Percentiles rank a stretch among this genome's conserved stretches.
phyloP scores from a whole-genome alignment of 495 filamentous ascomycete species.

The Acidomyces sp. region DNA sequence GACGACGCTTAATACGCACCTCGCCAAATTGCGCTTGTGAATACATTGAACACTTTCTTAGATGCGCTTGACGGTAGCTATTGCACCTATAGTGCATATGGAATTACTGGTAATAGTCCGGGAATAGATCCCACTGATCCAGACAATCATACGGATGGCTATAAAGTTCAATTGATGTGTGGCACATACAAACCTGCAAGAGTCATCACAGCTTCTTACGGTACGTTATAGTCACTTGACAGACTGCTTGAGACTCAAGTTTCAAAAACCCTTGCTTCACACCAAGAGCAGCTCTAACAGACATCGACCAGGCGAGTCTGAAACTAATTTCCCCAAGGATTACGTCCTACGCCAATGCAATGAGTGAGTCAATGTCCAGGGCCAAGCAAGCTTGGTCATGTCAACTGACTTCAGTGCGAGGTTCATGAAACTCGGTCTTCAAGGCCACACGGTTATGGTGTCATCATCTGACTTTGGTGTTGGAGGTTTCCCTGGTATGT shows the following conservation, averaged over 20 bases:
- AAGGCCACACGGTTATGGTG: slow-evolving; percentile 18
- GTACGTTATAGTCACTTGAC: background rate
- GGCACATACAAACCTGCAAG: slow-evolving; percentile 11
- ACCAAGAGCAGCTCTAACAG: no score
- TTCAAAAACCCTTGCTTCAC: no score
- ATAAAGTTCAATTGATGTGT: slow-evolving; percentile 14
- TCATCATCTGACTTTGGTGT: slow-evolving; percentile 19
- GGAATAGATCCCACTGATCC: slow-evolving; percentile 14
- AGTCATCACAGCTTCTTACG: slow-evolving; percentile 14
- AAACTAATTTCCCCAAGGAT: slow-evolving; percentile 8
- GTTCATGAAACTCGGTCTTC: slow-evolving; percentile 21
- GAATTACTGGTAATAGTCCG: slow-evolving; percentile 6
- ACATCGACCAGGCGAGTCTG: no score
- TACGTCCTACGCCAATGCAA: slow-evolving; percentile 19
- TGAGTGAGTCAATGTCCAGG: no score
- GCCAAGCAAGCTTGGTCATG: no score
- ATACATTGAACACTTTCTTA: slow-evolving; percentile 7
- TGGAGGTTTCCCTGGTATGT: slow-evolving; percentile 1
- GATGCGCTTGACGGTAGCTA: slow-evolving; percentile 17
- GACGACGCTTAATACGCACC: slow-evolving; percentile 11
- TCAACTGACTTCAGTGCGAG: no score
- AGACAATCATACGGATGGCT: slow-evolving; percentile 9
- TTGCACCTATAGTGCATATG: slow-evolving; percentile 10
- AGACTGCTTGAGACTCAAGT: no score
- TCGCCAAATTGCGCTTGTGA: background rate